Conservation (phyloP, 495 filamentous ascomycete genomes). For the Penicillium roqueforti region DNA sequence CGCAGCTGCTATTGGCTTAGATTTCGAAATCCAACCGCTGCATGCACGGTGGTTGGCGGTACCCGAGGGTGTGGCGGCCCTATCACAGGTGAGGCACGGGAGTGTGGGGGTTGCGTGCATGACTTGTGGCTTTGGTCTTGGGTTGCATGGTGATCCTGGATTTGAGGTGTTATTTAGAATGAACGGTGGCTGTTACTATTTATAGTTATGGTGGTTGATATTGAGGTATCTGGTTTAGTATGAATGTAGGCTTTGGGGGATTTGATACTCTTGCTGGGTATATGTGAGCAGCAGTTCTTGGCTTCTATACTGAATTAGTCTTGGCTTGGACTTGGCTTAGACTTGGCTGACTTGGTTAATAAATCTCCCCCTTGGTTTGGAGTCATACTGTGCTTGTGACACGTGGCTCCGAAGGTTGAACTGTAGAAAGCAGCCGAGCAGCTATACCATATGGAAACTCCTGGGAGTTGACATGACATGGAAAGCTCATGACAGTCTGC, state of each 20-base stretch:
- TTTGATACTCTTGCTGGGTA: not conserved
- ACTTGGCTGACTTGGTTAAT: not conserved
- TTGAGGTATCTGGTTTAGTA: not conserved
- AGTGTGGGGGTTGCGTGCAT: not conserved
- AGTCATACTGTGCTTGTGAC: slow-evolving; percentile 1
- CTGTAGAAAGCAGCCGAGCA: not conserved
- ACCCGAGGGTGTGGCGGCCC: slow-evolving; percentile 8
- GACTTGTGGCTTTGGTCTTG: not conserved
- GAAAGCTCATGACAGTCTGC: not conserved
- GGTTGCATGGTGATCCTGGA: not conserved
- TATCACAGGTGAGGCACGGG: not conserved
- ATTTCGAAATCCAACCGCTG: not conserved
- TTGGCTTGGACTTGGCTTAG: not conserved
- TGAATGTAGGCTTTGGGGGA: not conserved
- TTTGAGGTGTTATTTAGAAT: not conserved
- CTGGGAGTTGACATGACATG: not conserved
- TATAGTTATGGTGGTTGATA: not conserved
- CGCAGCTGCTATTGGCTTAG: not conserved
- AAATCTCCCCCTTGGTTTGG: not conserved
- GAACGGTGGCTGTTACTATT: no score
- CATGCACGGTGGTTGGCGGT: slow-evolving; percentile 10
- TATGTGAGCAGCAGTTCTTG: no score
- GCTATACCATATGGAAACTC: not conserved
- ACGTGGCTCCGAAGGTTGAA: not conserved
- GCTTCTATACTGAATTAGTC: not conserved